Conservation (phyloP, 164 flowering plant species). For the Pachysandra terminalis region DNA sequence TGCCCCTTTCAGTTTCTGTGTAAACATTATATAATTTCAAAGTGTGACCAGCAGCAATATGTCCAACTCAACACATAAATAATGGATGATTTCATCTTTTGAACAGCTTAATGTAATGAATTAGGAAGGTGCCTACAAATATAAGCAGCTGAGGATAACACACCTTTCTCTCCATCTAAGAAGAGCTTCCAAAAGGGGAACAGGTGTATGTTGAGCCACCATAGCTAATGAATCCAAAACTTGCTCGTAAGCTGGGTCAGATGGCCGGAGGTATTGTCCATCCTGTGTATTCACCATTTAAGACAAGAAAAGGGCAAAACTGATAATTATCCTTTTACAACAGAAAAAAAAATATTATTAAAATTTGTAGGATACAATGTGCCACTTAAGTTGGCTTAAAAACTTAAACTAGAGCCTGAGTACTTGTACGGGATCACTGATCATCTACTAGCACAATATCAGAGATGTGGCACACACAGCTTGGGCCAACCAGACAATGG, state of each 20-base stretch:
- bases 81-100: not conserved
- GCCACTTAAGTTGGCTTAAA: not conserved
- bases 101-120: not conserved
- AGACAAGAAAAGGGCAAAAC: constrained; percentile 2
- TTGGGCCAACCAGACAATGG: not conserved
- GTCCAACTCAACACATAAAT: too few relatives aligned
- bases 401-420: not conserved
- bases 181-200: constrained; percentile 94
- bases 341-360: not conserved
- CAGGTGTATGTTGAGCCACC: constrained; percentile 97
- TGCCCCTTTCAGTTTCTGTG: not conserved
- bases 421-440: not conserved
- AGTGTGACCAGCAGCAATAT: not conserved
- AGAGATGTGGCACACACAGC: not conserved
- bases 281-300: constrained; percentile 49
- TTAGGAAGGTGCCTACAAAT: not conserved
- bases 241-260: constrained; percentile 99
- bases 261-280: constrained; percentile 96
- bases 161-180: constrained; percentile 94
- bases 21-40: not conserved
- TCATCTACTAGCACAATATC: not conserved
- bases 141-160: not conserved
- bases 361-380: too few relatives aligned
- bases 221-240: constrained; percentile 95
- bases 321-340: not conserved